These are phyloP conservation scores for Inga oerstediana DNA, from an alignment of 306 rosid species.

Conservation along the genomic window DNA sequence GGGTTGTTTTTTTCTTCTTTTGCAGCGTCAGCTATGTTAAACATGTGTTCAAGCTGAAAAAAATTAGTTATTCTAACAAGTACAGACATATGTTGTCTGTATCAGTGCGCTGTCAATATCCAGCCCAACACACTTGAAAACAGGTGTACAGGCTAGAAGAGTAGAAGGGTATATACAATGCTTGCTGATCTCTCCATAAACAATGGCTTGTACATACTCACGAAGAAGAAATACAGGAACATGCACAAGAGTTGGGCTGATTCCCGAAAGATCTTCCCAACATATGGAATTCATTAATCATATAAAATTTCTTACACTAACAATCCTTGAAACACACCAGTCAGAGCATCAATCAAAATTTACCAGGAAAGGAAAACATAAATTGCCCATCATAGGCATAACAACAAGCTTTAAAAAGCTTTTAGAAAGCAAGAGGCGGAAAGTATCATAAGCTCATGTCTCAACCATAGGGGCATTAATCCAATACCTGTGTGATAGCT, in stretches of 20 bases:
- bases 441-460: neutral
- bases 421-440: conserved; percentile 21
- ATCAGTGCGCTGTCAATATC: neutral
- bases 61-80: too few relatives aligned
- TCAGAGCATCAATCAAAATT: conserved; percentile 10
- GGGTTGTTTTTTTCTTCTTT: neutral
- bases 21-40: too few relatives aligned
- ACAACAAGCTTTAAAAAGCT: conserved; percentile 20
- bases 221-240: neutral
- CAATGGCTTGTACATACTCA: neutral
- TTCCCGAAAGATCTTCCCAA: neutral
- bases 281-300: conserved; percentile 8
- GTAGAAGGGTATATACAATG: neutral
- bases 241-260: neutral
- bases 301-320: neutral
- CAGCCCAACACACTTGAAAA: neutral
- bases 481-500: conserved; percentile 89
- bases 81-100: too few relatives aligned
- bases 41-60: too few relatives aligned
- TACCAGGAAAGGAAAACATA: conserved; percentile 10
- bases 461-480: neutral
- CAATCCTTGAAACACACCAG: neutral
- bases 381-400: neutral
- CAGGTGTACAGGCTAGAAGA: neutral
- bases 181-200: neutral